Conservation (phyloP, 1,139 yeast genomes). For the Kurtzmaniella quercitrusa region DNA sequence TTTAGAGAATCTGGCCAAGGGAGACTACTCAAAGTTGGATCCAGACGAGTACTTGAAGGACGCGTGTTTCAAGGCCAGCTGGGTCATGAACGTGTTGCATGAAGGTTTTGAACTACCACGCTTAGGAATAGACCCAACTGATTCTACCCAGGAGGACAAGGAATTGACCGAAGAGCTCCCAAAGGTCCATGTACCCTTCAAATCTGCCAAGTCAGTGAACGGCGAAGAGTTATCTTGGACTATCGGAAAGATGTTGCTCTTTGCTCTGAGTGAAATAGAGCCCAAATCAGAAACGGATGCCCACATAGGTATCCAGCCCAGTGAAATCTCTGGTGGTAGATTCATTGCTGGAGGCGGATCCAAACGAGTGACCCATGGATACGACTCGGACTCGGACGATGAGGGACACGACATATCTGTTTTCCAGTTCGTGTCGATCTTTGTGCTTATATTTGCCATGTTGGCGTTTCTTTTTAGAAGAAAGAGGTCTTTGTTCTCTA, state of each 20-base stretch:
- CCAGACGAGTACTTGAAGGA: conserved; percentile 48
- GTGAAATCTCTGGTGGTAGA: conserved; percentile 38
- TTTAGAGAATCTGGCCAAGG: conserved; percentile 44
- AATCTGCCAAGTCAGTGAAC: conserved; percentile 54
- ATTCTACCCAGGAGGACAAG: conserved; percentile 14
- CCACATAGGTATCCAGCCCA: conserved; percentile 52
- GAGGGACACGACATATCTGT: not conserved
- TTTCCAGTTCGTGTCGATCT: not conserved
- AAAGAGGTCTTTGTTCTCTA: not conserved
- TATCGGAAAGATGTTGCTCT: conserved; percentile 54
- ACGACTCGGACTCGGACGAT: conserved; percentile 4
- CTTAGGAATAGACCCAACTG: conserved; percentile 44
- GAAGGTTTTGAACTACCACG: conserved; percentile 78
- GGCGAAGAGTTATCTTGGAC: conserved; percentile 69
- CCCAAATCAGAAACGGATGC: conserved; percentile 17
- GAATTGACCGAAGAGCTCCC: conserved; percentile 22
- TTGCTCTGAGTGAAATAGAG: conserved; percentile 51
- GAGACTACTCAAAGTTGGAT: conserved; percentile 46
- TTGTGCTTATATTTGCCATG: conserved; percentile 1
- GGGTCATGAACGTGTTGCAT: conserved; percentile 74
- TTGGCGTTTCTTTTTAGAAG: conserved; percentile 1
- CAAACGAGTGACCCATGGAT: not conserved
- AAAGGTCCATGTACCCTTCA: conserved; percentile 49
- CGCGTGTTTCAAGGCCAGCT: conserved; percentile 78
- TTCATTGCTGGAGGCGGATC: conserved; percentile 36